Base-by-base conservation (phyloP, 257 asterid species). In the Anisodus tanguticus region DNA sequence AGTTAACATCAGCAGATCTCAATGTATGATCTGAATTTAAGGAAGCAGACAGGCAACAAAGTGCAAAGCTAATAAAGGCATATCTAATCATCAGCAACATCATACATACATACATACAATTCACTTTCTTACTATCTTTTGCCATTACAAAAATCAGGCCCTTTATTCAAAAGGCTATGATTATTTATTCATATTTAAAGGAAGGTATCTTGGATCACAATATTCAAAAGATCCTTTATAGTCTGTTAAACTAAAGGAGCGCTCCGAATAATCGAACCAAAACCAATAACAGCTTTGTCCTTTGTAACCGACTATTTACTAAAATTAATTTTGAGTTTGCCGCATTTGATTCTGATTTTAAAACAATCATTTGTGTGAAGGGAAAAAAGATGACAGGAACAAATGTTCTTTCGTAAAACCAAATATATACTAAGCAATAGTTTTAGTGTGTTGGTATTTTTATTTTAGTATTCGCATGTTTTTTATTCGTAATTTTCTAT, bases 41-140 rank as follows among this genome's bases (percentile, higher is more conserved):
- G 78, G 78, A 0, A 16, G 78, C 55, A 70, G 41, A 2, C 16
- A 70, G 55, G 16, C 16, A 17, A 41, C 78, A 70, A 70, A 6
- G 9, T 43, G 53, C 55, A 16, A 15, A 16, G 16, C 35, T 17
- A 8, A 22, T 7, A 8, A 17, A 2, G 3, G 45, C 31, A 69
- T 41, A 3, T 69, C 78, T 31, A 69, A 69, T 69, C 78, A 70
- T 70, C 55, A 41, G 55, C 78, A 70, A 43, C 55, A 39, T 69
- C 13, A 70, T 41, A 9, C 13, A 45, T 9, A 6, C 9, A 43
- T 47, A 47, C 57, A 4, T 31, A 31, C 35, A 71, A 1, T 64
- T 64, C 71, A 26, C 71, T 64, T 64, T 64, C 8, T 64, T 64
- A 17, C 9, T 26, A 26, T 10, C 16, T 71, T 43, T 71, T 17